These are phyloP conservation scores for Gracilaria vermiculophylla DNA, from an alignment of 23 red algal genomes.

Conservation along the genomic window DNA sequence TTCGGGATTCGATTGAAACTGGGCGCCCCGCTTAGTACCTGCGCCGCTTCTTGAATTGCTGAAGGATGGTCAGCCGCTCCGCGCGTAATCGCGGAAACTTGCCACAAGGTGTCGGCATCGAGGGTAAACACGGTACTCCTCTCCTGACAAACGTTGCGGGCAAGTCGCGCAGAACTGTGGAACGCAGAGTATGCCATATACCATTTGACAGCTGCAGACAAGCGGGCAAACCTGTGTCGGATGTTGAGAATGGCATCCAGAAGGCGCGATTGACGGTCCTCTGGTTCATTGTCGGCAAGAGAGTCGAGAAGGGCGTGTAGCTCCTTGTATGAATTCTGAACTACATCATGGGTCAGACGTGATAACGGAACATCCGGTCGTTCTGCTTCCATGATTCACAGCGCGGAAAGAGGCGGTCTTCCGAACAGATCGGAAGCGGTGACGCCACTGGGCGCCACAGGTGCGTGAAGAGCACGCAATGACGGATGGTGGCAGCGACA, in stretches of 20 bases:
- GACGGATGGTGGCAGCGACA: background rate
- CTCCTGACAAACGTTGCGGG: background rate
- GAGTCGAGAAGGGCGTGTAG: conserved; percentile 72
- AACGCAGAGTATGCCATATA: conserved; percentile 66
- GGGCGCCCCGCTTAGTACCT: conserved; percentile 22
- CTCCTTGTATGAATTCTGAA: conserved; percentile 75
- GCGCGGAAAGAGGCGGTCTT: background rate
- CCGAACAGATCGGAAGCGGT: conserved; percentile 23
- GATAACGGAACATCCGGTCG: conserved; percentile 31
- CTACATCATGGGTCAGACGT: conserved; percentile 58
- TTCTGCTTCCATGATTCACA: conserved; percentile 32
- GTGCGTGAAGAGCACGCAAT: conserved; percentile 1
- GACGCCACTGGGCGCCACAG: conserved; percentile 27
- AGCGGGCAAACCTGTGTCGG: conserved; percentile 74
- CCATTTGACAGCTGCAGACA: conserved; percentile 67
- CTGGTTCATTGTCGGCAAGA: conserved; percentile 40
- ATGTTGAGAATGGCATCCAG: conserved; percentile 61
- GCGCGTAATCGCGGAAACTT: background rate
- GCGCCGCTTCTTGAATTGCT: conserved; percentile 44
- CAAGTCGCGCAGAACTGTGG: conserved; percentile 55
- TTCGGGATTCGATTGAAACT: conserved; percentile 31
- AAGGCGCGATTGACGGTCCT: conserved; percentile 38
- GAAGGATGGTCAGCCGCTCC: conserved; percentile 27
- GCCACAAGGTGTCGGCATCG: conserved; percentile 44
- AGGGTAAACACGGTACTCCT: conserved; percentile 15